Evolutionary conservation across 140 eudicot genomes (phyloP), one percentile per base, ranked within the genome.

Genomic region (Cichorium intybus): DNA sequence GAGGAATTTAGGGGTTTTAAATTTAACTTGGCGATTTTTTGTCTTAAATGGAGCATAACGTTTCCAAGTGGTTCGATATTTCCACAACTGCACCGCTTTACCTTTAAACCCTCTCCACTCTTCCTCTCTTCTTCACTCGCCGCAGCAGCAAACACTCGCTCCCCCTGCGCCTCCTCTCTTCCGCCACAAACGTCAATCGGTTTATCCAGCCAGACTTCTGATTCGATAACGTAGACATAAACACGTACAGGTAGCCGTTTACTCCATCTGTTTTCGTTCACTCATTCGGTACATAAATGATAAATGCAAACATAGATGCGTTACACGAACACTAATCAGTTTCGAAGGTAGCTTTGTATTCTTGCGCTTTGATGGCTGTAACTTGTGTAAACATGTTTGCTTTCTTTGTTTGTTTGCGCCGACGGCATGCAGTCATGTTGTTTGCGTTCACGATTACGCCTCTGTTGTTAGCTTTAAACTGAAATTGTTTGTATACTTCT

Each of bases 401-500:
- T 41, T 69, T 69, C n/a, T 6, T 26, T n/a, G 12, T 43, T 26
- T 41, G 47, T 41, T 56, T 39, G 65, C 46, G 46, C 46, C n/a
- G 46, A 39, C 16, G 12, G 24, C 49, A 69, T 56, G 49, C 46
- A 23, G 3, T 22, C 10, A 17, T 50, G 31, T 17, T 23, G 0
- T 23, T 60, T 10, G 51, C 20, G 37, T 0, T 16, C 31, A 34
- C 27, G 27, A 16, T 71, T 51, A 71, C 37, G 56, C 34, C 23
- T 71, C 34, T 61, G 70, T 24, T 71, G 18, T 33, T 61, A 61
- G 50, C 8, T 3, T 49, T 61, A 6, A 48, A 51, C 10, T 51
- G 46, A 24, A 35, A 24, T 16, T 0, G 35, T 24, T 24, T 21
- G 27, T 69, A 10, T 27, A 18, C 6, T 45, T 21, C 9, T 26